These are phyloP conservation scores for Lachnellula arida DNA, from an alignment of 2,329 filamentous ascomycete species.

Conservation along the genomic window DNA sequence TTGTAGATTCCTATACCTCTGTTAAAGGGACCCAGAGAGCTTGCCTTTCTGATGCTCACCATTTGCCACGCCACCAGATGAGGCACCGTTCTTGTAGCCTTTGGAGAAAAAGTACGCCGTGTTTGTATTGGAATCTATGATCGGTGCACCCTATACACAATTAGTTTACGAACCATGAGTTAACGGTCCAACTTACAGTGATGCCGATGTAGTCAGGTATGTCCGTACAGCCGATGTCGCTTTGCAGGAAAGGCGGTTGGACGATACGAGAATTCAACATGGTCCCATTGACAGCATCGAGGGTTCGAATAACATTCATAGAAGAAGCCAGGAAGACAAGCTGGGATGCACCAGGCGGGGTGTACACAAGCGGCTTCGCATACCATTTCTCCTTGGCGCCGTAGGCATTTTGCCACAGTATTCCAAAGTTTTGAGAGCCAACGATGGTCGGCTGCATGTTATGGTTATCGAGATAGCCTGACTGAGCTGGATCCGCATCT, in stretches of 20 bases:
- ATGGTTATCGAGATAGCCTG: conserved; percentile 38
- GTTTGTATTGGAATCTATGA: conserved; percentile 34
- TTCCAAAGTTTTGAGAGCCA: conserved; percentile 34
- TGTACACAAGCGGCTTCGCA: conserved; percentile 42
- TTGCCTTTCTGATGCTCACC: conserved; percentile 6
- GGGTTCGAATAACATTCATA: conserved; percentile 36
- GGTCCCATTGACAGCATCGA: conserved; percentile 40
- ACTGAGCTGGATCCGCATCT: conserved; percentile 33
- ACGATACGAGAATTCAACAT: conserved; percentile 35
- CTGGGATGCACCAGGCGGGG: conserved; percentile 34
- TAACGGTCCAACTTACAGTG: conserved; percentile 15
- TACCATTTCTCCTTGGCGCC: conserved; percentile 34
- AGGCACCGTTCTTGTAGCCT: conserved; percentile 30
- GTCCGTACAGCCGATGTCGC: conserved; percentile 35
- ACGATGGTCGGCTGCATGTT: conserved; percentile 38
- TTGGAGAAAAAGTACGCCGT: conserved; percentile 37
- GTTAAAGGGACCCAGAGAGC: neutral
- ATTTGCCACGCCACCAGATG: conserved; percentile 24
- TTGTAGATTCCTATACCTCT: conserved; percentile 23
- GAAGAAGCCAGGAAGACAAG: conserved; percentile 37
- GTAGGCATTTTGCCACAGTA: conserved; percentile 33
- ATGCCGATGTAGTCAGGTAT: conserved; percentile 37
- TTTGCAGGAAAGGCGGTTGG: conserved; percentile 35
- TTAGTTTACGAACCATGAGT: neutral
- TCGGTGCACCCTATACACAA: conserved; percentile 30